Percentiles rank a stretch among this genome's conserved stretches.
Evolutionary conservation across 164 flowering plant genomes (phyloP).

Genomic region (Cinnamomum micranthum): DNA sequence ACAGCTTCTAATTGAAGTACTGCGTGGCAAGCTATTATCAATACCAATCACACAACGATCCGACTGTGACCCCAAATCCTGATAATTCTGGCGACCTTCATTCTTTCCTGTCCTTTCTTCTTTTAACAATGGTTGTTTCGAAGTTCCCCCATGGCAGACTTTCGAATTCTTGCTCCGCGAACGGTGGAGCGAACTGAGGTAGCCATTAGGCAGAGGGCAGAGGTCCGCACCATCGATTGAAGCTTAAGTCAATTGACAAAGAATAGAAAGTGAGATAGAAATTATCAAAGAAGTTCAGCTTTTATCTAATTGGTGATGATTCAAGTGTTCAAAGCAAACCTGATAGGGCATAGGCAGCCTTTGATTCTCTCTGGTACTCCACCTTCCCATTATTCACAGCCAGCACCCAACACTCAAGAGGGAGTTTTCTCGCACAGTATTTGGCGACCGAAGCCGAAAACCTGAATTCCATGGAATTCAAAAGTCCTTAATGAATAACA

Average conservation of each 20-base stretch:
- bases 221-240: too few relatives aligned
- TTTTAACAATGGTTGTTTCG: neutral
- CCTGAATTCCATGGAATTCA: constrained; percentile 11
- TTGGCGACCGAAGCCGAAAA: constrained; percentile 68
- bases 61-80: constrained; percentile 9
- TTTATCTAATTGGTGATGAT: neutral
- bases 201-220: too few relatives aligned
- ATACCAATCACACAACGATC: constrained; percentile 2
- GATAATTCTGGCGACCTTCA: neutral
- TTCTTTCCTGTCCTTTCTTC: neutral
- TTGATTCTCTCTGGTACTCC: constrained; percentile 52
- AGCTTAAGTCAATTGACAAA: neutral
- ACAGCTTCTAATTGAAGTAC: constrained; percentile 31
- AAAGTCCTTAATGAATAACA: neutral
- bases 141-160: constrained; percentile 16
- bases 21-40: neutral
- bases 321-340: constrained; percentile 1
- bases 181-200: neutral
- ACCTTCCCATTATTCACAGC: constrained; percentile 88
- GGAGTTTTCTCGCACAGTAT: constrained; percentile 70
- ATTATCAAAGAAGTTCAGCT: neutral
- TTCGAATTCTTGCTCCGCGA: constrained; percentile 37
- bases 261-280: neutral
- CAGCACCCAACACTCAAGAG: constrained; percentile 58
- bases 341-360: neutral